These are phyloP conservation scores for Enterospora canceri DNA, from an alignment of 371 early-diverging fungal species.

Conservation along the genomic window DNA sequence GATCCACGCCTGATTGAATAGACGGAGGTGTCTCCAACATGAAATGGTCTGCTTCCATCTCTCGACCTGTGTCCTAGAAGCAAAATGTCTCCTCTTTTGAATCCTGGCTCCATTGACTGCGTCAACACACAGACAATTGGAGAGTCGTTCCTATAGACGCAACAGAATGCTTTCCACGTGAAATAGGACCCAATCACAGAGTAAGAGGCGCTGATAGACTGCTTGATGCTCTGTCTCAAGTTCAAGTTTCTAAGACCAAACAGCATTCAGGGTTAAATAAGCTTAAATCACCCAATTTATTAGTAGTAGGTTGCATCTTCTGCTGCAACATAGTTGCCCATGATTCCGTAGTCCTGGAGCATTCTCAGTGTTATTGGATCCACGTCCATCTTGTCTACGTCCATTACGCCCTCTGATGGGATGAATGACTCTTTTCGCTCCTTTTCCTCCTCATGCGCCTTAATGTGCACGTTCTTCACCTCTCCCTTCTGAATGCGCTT, in stretches of 20 bases:
- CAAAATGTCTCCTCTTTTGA: conserved; percentile 85
- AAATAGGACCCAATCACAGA: conserved; percentile 63
- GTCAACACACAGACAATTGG: conserved; percentile 94
- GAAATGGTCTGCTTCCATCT: conserved; percentile 28
- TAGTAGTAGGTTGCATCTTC: not conserved
- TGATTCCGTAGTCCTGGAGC: conserved; percentile 51
- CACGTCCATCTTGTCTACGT: conserved; percentile 75
- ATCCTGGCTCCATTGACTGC: conserved; percentile 95
- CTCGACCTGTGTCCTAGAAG: conserved; percentile 61
- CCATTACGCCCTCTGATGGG: conserved; percentile 92
- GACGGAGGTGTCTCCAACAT: conserved; percentile 81
- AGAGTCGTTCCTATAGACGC: conserved; percentile 75
- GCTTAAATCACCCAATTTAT: not conserved
- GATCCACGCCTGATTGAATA: conserved; percentile 75
- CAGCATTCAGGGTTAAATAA: not conserved
- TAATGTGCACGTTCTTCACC: conserved; percentile 98
- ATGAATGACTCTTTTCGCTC: conserved; percentile 99
- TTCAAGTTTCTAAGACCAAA: no score
- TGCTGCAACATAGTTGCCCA: conserved; percentile 43
- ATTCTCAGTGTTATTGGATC: conserved; percentile 70
- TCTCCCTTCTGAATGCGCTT: conserved; percentile 94
- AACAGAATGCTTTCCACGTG: conserved; percentile 78
- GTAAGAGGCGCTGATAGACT: conserved; percentile 46
- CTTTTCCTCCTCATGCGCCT: conserved; percentile 97
- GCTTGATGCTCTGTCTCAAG: conserved; percentile 29